phyloP scores from a whole-genome alignment of 495 filamentous ascomycete species.

The Alectoria sarmentosa region DNA sequence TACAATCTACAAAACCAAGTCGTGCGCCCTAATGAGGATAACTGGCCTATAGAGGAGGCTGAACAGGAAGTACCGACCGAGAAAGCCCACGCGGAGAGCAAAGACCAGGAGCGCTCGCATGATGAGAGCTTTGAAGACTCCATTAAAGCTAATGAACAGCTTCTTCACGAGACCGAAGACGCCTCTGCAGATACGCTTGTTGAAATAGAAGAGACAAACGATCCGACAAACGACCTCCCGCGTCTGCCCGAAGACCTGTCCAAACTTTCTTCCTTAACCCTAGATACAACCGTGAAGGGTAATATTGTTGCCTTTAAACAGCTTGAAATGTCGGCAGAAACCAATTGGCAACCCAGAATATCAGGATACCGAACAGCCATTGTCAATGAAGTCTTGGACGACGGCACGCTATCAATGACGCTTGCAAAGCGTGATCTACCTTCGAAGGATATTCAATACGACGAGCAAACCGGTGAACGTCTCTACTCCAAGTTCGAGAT shows the following conservation, averaged over 20 bases:
- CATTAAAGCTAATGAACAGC: conserved; percentile 26
- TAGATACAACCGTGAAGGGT: conserved; percentile 48
- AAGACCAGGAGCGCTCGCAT: background rate
- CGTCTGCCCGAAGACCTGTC: conserved; percentile 55
- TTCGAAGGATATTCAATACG: conserved; percentile 40
- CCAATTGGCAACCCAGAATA: conserved; percentile 71
- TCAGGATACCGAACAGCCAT: conserved; percentile 60
- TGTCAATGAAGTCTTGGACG: conserved; percentile 45
- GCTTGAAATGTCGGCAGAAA: conserved; percentile 62
- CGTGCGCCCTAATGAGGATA: background rate
- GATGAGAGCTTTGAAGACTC: conserved; percentile 26
- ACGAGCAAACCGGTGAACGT: conserved; percentile 50
- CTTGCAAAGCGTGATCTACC: conserved; percentile 64
- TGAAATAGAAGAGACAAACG: conserved; percentile 31
- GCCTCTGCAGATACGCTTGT: conserved; percentile 30
- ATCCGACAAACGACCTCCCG: conserved; percentile 55
- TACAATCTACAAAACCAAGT: conserved; percentile 11
- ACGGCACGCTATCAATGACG: conserved; percentile 47
- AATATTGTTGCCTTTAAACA: conserved; percentile 77
- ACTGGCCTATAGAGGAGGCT: background rate
- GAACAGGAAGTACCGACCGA: background rate
- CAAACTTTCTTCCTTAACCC: conserved; percentile 46
- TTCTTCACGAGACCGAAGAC: conserved; percentile 29
- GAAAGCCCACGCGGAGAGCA: background rate
- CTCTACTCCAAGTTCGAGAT: conserved; percentile 61